These are phyloP conservation scores for Hypoxylon sp. DNA, from an alignment of 2,329 filamentous ascomycete genomes.

Conservation along the genomic window DNA sequence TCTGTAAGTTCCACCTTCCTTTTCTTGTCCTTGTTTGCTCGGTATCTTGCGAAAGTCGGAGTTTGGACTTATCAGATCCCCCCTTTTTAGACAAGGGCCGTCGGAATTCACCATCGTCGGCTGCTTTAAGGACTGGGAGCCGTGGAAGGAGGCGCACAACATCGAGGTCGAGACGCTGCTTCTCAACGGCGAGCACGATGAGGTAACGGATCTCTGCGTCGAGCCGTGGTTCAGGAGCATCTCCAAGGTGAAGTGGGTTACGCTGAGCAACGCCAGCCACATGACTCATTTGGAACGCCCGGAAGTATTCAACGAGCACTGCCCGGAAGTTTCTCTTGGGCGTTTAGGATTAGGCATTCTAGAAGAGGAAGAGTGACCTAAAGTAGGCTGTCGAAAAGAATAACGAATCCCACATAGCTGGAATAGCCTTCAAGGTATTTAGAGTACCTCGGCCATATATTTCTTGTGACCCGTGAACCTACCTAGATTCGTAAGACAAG, in stretches of 20 bases:
- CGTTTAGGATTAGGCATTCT: no score
- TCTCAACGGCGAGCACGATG: slow-evolving; percentile 28
- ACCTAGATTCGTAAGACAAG: no score
- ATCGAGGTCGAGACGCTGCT: slow-evolving; percentile 29
- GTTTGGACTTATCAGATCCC: neutral
- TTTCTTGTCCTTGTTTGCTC: neutral
- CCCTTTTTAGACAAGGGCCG: slow-evolving; percentile 33
- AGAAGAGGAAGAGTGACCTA: no score
- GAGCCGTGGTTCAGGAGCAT: slow-evolving; percentile 30
- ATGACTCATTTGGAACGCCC: slow-evolving; percentile 28
- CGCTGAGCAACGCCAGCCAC: slow-evolving; percentile 20
- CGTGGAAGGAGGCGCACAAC: slow-evolving; percentile 34
- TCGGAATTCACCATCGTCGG: slow-evolving; percentile 37
- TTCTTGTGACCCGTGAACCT: no score
- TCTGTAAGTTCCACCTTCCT: slow-evolving; percentile 12
- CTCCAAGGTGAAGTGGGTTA: slow-evolving; percentile 25
- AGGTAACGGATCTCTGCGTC: slow-evolving; percentile 33
- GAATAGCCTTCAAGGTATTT: no score
- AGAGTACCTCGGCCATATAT: no score
- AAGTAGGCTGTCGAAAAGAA: no score
- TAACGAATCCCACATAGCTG: no score
- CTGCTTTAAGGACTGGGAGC: slow-evolving; percentile 37
- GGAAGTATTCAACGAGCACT: no score
- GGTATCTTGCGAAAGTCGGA: neutral
- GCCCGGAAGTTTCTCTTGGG: no score